Conservation (phyloP, 306 rosid species). For the Acmispon strigosus region DNA sequence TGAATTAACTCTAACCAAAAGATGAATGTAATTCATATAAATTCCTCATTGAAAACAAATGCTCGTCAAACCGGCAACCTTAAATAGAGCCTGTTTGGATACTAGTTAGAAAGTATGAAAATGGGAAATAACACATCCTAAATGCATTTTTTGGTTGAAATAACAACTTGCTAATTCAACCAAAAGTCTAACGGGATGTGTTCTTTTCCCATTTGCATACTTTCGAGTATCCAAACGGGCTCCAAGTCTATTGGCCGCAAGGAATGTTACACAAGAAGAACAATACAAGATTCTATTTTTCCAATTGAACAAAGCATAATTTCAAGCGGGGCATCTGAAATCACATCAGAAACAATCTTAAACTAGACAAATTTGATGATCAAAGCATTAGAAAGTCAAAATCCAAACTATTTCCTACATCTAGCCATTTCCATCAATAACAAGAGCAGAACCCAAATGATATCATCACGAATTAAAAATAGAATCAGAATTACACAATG, state of each 20-base stretch:
- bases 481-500: not conserved
- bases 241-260: not conserved
- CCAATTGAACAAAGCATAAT: not conserved
- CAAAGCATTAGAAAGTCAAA: not conserved
- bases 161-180: no score
- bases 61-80: not conserved
- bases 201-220: no score
- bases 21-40: not conserved
- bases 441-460: not conserved
- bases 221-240: no score
- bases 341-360: not conserved
- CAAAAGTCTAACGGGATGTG: no score
- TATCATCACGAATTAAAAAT: conserved; percentile 8
- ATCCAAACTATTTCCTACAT: not conserved
- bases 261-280: not conserved
- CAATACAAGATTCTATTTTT: not conserved
- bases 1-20: not conserved
- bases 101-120: no score
- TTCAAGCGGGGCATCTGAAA: not conserved
- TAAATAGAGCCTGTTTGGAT: not conserved
- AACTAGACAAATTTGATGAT: not conserved
- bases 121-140: no score
- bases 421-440: not conserved
- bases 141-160: no score
- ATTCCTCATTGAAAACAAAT: not conserved